phyloP scores from a whole-genome alignment of 2,329 filamentous ascomycete genomes.

The Fusarium chuoi region DNA sequence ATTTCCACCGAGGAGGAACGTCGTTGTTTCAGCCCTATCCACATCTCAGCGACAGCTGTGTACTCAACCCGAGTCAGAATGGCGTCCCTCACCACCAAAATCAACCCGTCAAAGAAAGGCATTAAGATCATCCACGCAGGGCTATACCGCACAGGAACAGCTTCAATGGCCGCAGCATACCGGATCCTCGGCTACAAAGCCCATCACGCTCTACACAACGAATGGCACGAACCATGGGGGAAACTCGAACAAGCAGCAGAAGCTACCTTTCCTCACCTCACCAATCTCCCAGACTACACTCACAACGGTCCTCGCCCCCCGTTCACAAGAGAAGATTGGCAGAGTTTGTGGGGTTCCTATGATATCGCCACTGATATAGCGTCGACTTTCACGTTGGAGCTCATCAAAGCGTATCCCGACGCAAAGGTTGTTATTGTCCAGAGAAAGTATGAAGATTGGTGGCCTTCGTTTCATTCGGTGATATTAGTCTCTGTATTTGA shows the following conservation, averaged over 20 bases:
- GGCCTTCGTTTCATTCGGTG: neutral
- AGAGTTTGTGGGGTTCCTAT: constrained; percentile 4
- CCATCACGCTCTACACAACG: neutral
- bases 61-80: neutral
- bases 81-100: neutral
- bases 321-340: neutral
- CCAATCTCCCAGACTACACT: neutral
- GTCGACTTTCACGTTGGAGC: neutral
- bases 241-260: constrained; percentile 14
- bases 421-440: constrained; percentile 15
- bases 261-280: constrained; percentile 15
- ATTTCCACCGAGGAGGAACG: too few species aligned
- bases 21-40: rapidly evolving
- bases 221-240: neutral
- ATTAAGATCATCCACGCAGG: constrained; percentile 9
- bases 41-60: rapidly evolving
- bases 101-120: rapidly evolving
- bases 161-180: constrained; percentile 15
- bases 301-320: neutral
- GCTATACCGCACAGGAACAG: constrained; percentile 6
- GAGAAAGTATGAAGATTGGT: neutral
- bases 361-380: constrained; percentile 15
- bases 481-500: neutral
- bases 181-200: neutral
- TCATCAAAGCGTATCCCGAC: constrained; percentile 10